Conservation (phyloP, 768 basidiomycete species). For the Lactarius tabidus region DNA sequence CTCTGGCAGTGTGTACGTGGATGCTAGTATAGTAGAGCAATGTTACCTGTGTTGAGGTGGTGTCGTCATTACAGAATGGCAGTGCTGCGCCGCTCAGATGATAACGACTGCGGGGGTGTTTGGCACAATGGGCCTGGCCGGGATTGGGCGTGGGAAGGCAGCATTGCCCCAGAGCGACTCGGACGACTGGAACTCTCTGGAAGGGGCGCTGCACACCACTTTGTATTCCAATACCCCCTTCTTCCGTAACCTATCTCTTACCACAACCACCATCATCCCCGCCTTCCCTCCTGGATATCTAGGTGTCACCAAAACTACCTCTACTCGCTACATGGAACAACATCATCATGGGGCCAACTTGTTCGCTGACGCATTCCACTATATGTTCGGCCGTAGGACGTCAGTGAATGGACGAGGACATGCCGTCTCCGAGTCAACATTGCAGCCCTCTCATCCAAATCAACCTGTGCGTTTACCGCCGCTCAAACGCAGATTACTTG, state of each 20-base stretch:
- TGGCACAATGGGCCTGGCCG: background rate
- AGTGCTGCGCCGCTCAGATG: background rate
- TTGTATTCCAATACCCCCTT: background rate
- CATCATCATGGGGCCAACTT: background rate
- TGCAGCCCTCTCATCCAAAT: background rate
- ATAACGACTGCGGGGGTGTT: background rate
- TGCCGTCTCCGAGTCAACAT: background rate
- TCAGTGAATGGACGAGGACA: constrained; percentile 2
- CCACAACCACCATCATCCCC: constrained; percentile 2
- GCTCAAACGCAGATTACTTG: constrained; percentile 5
- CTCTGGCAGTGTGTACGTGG: background rate
- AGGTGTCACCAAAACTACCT: background rate
- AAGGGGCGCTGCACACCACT: background rate
- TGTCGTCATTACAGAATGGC: background rate
- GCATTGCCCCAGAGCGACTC: background rate
- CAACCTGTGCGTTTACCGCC: constrained; percentile 2
- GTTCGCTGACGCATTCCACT: constrained; percentile 1
- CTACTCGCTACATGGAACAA: constrained; percentile 13
- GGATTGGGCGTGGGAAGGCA: background rate
- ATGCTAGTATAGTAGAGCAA: background rate
- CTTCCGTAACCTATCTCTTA: background rate
- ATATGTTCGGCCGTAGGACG: constrained; percentile 13
- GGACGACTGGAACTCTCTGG: background rate
- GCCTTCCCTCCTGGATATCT: background rate
- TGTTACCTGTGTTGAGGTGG: background rate